Percentiles rank a stretch among this genome's conserved stretches.
Conservation (phyloP, 164 flowering plant genomes). For the Nymphaea colorata region DNA sequence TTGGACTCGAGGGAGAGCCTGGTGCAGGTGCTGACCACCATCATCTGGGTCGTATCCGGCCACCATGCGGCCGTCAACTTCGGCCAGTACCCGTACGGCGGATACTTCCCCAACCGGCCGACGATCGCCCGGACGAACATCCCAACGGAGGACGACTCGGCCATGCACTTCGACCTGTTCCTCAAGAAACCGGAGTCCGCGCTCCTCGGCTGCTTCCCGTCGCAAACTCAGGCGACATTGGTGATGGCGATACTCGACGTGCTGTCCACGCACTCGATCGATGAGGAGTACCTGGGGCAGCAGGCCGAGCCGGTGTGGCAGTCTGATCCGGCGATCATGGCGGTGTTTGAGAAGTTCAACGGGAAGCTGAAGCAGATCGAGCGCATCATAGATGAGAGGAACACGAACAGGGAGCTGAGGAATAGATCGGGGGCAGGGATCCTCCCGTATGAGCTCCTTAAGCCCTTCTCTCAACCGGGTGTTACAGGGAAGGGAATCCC, state of each 20-base stretch:
- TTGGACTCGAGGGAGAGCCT: conserved; percentile 14
- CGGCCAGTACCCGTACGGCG: conserved; percentile 21
- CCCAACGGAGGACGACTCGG: conserved; percentile 42
- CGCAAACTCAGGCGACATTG: conserved; percentile 24
- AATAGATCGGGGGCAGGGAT: conserved; percentile 32
- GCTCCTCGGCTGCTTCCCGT: conserved; percentile 18
- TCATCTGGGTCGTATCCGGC: conserved; percentile 24
- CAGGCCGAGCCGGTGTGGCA: conserved; percentile 18
- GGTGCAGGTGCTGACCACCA: conserved; percentile 12
- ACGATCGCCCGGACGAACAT: conserved; percentile 42
- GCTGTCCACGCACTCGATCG: conserved; percentile 28
- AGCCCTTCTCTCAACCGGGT: conserved; percentile 24
- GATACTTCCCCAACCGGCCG: conserved; percentile 60
- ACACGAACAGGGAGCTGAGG: conserved; percentile 12
- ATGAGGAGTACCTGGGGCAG: conserved; percentile 31
- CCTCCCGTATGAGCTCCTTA: conserved; percentile 29
- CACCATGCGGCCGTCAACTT: conserved; percentile 29
- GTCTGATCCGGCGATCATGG: conserved; percentile 10
- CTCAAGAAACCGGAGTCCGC: conserved; percentile 15
- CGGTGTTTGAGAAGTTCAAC: conserved; percentile 18
- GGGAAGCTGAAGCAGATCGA: conserved; percentile 23
- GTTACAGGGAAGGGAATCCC: conserved; percentile 20
- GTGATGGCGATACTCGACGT: conserved; percentile 28
- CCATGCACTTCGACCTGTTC: conserved; percentile 6
- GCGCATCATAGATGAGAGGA: conserved; percentile 25